phyloP scores from a whole-genome alignment of 1,139 yeast genomes.

The Ogataea hybrid region DNA sequence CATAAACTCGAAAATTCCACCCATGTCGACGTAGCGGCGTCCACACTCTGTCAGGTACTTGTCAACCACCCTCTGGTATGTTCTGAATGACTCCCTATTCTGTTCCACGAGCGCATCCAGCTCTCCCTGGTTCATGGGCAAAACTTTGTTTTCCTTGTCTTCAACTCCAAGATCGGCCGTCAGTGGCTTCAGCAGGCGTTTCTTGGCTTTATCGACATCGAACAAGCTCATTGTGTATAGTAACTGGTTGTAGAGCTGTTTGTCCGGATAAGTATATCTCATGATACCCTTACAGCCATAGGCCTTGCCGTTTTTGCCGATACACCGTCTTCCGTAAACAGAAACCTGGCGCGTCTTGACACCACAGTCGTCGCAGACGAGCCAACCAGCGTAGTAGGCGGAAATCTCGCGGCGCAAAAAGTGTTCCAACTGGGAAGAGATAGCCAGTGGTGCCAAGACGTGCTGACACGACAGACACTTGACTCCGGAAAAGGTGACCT shows the following conservation, averaged over 20 bases:
- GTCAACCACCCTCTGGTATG: constrained; percentile 58
- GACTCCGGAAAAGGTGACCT: constrained; percentile 66
- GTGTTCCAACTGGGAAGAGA: constrained; percentile 72
- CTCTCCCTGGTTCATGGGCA: constrained; percentile 49
- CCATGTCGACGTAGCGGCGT: constrained; percentile 88
- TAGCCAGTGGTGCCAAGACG: constrained; percentile 48
- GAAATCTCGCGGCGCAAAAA: constrained; percentile 69
- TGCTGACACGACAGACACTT: constrained; percentile 61
- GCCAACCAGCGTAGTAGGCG: constrained; percentile 81
- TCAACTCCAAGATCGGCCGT: constrained; percentile 21
- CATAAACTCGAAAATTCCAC: constrained; percentile 68
- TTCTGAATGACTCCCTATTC: constrained; percentile 62
- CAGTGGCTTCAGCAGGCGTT: constrained; percentile 50
- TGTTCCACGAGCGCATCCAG: constrained; percentile 77
- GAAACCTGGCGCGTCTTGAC: constrained; percentile 79
- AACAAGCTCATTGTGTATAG: constrained; percentile 76
- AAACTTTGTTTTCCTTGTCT: constrained; percentile 29
- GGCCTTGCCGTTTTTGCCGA: constrained; percentile 60
- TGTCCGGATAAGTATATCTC: constrained; percentile 75
- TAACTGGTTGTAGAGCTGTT: constrained; percentile 82
- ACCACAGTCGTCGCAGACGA: constrained; percentile 88
- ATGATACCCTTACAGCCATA: constrained; percentile 82
- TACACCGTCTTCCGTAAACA: constrained; percentile 86
- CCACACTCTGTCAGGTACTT: constrained; percentile 84
- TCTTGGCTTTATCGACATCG: constrained; percentile 77